phyloP scores from a whole-genome alignment of 352 stramenopile genomes.

The Thalassiosira gravida region DNA sequence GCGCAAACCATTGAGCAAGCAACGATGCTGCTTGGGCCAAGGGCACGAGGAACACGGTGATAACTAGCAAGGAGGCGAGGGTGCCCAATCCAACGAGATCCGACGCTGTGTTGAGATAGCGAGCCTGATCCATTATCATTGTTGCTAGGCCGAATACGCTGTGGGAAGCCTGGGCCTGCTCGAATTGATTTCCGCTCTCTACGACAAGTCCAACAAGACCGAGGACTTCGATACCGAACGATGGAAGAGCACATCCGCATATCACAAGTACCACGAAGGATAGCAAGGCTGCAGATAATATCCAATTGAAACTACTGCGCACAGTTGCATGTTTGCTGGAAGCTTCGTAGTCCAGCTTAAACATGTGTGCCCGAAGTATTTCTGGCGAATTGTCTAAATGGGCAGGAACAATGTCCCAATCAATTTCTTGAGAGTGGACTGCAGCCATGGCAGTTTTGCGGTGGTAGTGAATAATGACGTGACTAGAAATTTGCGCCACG shows the following conservation, averaged over 20 bases:
- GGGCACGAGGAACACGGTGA: conserved; percentile 79
- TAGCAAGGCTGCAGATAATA: conserved; percentile 26
- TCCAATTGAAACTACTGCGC: conserved; percentile 31
- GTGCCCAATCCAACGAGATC: conserved; percentile 70
- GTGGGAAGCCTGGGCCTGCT: conserved; percentile 66
- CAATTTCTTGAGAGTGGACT: conserved; percentile 32
- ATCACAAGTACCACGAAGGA: conserved; percentile 68
- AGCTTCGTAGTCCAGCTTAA: conserved; percentile 63
- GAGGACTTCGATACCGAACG: conserved; percentile 75
- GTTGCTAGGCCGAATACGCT: conserved; percentile 72
- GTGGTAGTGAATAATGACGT: conserved; percentile 86
- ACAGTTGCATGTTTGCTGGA: conserved; percentile 43
- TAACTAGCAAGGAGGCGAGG: conserved; percentile 70
- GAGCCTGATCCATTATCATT: conserved; percentile 79
- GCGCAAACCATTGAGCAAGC: conserved; percentile 69
- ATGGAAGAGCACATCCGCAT: conserved; percentile 64
- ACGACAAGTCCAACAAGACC: conserved; percentile 77
- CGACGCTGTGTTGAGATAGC: conserved; percentile 58
- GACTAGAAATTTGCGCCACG: conserved; percentile 77
- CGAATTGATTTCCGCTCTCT: conserved; percentile 75
- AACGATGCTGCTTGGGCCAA: conserved; percentile 65
- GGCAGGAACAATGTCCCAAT: conserved; percentile 18
- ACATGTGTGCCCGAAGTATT: conserved; percentile 49
- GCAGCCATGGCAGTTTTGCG: conserved; percentile 48
- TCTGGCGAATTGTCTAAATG: conserved; percentile 3